Base-by-base conservation (phyloP, 495 filamentous ascomycete species). In the Parathielavia appendiculata region DNA sequence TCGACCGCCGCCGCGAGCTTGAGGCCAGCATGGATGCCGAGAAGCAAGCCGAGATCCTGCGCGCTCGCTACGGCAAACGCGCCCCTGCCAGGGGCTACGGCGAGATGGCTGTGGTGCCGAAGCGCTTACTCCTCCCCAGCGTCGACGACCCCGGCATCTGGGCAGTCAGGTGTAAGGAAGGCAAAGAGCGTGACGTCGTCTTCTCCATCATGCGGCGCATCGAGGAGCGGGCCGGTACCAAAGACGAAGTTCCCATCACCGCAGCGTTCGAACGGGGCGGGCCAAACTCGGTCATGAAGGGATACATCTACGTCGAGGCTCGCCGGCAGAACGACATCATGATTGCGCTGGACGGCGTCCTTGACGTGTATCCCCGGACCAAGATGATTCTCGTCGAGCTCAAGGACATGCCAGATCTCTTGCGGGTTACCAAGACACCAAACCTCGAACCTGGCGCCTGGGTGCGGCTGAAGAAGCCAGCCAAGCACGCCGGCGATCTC, bases 111-210 rank as follows among this genome's bases (percentile, higher is more conserved):
- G 81, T 92, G 20, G 84, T 96, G 5, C 90, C 91, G n/a, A 88
- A 90, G 65, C 83, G 90, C 46, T 76, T 96, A 19, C 76, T 97
- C n/a, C 82, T 97, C 12, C 95, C 95, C 9, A 91, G 89, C 65
- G 91, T 96, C 14, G 86, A 97, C 43, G 95, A 97, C 68, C 95
- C 93, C 10, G 90, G 88, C 61, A 97, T 99, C 65, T 99, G 90
- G 90, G 92, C 87, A 61, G 85, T 95, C 46, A 88, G 86, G 63
- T 95, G 90, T 75, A 95, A 95, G 67, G 87, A 89, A 55, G 92
- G 92, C 47, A 97, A 97, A 74, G 95, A 99, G 73, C 81, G 86
- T 43, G 93, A 97, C 64, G 85, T 96, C 22, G 78, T 99, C 32
- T 87, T 88, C 65, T 81, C 83, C 22, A 87, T 97, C 64, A 87